A percentile compares a stretch with the other conserved stretches of the same genome.
Conservation (phyloP, 2,329 filamentous ascomycete genomes). For the Pseudopithomyces chartarum region DNA sequence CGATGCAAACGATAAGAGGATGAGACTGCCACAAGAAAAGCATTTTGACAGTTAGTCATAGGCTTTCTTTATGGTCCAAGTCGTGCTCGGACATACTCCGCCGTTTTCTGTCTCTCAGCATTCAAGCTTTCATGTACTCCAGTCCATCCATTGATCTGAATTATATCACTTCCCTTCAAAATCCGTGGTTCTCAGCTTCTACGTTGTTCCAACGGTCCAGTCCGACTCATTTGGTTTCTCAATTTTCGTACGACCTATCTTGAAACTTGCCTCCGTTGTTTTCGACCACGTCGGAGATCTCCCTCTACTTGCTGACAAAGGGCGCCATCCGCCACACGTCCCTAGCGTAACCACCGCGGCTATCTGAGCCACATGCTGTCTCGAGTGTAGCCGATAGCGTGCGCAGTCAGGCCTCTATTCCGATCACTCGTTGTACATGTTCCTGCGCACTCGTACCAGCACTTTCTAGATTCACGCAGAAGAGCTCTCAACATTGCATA, state of each 20-base stretch:
- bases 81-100: too few species aligned
- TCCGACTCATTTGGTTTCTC: not conserved
- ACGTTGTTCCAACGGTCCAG: slow-evolving; percentile 1
- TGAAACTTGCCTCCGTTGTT: not conserved
- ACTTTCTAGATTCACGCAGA: not conserved
- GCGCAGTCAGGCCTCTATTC: not conserved
- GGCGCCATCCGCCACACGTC: not conserved
- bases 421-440: not conserved
- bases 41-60: too few species aligned
- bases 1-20: too few species aligned
- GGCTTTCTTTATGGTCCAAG: too few species aligned
- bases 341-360: not conserved
- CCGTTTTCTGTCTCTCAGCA: too few species aligned
- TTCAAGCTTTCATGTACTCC: too few species aligned
- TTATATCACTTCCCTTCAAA: too few species aligned
- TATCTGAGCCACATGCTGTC: not conserved
- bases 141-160: too few species aligned
- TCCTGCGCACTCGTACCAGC: too few species aligned
- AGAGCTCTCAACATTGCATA: not conserved
- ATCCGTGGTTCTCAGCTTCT: not conserved
- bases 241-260: not conserved
- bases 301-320: not conserved
- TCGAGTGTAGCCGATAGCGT: not conserved
- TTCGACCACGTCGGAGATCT: not conserved
- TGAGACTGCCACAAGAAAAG: too few species aligned